phyloP scores from a whole-genome alignment of 495 filamentous ascomycete genomes.

The Terfezia boudieri region DNA sequence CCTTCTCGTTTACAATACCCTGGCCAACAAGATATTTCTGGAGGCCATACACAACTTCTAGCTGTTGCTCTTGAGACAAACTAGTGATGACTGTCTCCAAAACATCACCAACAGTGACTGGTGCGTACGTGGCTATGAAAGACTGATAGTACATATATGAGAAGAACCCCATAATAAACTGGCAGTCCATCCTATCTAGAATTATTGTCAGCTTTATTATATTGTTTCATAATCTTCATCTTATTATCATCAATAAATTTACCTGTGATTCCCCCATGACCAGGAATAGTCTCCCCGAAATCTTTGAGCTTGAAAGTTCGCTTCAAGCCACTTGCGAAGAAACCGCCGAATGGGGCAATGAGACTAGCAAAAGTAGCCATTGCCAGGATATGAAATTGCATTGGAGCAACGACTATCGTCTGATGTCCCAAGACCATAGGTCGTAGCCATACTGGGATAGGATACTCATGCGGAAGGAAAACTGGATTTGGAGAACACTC shows the following conservation, averaged over 20 bases:
- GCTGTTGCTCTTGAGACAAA: conserved; percentile 58
- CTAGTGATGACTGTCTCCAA: conserved; percentile 78
- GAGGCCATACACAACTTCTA: conserved; percentile 67
- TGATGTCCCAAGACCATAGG: conserved; percentile 28
- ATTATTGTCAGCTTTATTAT: background rate
- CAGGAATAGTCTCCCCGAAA: conserved; percentile 94
- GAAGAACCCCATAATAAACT: conserved; percentile 99
- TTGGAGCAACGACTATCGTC: conserved; percentile 44
- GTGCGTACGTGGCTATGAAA: conserved; percentile 71
- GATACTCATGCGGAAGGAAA: conserved; percentile 59
- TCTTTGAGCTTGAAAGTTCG: conserved; percentile 99
- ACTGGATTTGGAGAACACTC: conserved; percentile 83
- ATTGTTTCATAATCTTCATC: background rate
- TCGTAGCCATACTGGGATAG: conserved; percentile 44
- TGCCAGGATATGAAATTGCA: conserved; percentile 83
- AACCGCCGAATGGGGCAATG: conserved; percentile 94
- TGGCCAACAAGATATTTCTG: conserved; percentile 74
- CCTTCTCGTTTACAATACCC: conserved; percentile 40
- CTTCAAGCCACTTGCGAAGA: conserved; percentile 96
- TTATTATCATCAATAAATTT: background rate
- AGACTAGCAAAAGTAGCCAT: conserved; percentile 89
- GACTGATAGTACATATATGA: conserved; percentile 95
- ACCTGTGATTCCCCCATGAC: conserved; percentile 84
- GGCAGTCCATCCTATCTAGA: conserved; percentile 89
- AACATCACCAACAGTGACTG: conserved; percentile 52